Evolutionary conservation across 2,329 filamentous ascomycete genomes (phyloP), one percentile per base, ranked within the genome.

Genomic region (Stromatinia cepivora): DNA sequence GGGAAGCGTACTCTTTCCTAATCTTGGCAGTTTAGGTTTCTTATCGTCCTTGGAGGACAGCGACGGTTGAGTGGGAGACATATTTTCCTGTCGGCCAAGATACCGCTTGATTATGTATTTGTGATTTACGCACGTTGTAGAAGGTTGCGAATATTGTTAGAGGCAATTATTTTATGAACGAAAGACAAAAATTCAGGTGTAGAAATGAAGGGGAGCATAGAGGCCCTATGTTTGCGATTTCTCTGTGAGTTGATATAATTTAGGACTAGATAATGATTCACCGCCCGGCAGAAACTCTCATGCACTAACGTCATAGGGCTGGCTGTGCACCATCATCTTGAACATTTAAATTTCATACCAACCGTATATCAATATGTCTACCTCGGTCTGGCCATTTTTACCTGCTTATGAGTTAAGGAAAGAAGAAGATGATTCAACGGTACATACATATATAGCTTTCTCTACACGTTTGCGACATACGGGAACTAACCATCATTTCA

Each of bases 371-470:
- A 67, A 63, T 45, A 75, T 73, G 72, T 70, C 72, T 17, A 75
- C 71, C 22, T 67, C 73, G 20, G 74, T 78, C 15, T 79, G 74
- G 72, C 78, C 78, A 20, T 72, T 71, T n/a, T 70, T 78, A 63
- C 64, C 74, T 56, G 45, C 72, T 0, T 69, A 72, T 28, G 70
- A 74, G 25, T 64, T 78, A 17, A 74, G 71, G 65, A 73, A 71
- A 71, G 76, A 74, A 56, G 77, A 79, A 69, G 74, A 77, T 53
- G 73, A 74, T 45, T 78, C 77, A 39, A 74, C 70, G 34, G 78
- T 78, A 72, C 13, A 71, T 64, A 34, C 28, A 25, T 20, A 20
- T 5, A 22, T 53, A 13, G 2, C 59, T 11, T 13, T 4, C 20
- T 5, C 31, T 9, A 61, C 54, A 11, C 5, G 31, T 50, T 22